Base-by-base conservation (phyloP, 176 grass and related monocot species). In the Dendrocalamus sinicus region DNA sequence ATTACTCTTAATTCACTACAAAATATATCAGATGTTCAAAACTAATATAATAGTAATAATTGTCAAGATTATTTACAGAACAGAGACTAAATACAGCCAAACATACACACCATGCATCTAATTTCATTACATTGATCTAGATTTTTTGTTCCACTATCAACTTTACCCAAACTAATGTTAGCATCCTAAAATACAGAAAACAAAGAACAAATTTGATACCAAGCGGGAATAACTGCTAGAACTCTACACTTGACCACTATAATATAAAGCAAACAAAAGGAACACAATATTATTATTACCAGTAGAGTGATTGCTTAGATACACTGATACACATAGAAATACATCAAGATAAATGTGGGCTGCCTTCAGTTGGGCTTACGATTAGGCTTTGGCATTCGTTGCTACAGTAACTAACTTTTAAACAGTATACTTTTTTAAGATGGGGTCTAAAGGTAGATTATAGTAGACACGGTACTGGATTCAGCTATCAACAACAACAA, bases 251-350 rank as follows among this genome's bases (percentile, higher is more conserved):
- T 78, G 48, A 84, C 51, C 58, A 43, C 24, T 54, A 47, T 30
- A 65, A 57, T 24, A 79, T 79, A 69, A 78, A 85, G 40, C 75
- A 74, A 44, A 78, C 4, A 23, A 84, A 58, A 72, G 48, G 6
- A 44, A 46, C 0, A 0, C 28, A 50, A 2, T 15, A 39, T 26
- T 24, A 44, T 48, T 58, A 61, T 6, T 12, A 15, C 22, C 44
- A 51, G 48, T 51, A 63, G 67, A 80, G 7, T 51, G 32, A 46
- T 43, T 70, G 30, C 43, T 43, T 59, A 62, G 17, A 47, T 59
- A 30, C 63, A 64, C 10, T 52, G 17, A 47, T 59, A 30, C 63
- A 64, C 10, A 57, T 10, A 59, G 20, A 59, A 35, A 83, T 28
- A 83, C 78, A 72, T 41, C 66, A 64, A 72, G n/a, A 79, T 54